Base-by-base conservation (phyloP, 2,329 filamentous ascomycete genomes). In the Paecilomyces formosus region DNA sequence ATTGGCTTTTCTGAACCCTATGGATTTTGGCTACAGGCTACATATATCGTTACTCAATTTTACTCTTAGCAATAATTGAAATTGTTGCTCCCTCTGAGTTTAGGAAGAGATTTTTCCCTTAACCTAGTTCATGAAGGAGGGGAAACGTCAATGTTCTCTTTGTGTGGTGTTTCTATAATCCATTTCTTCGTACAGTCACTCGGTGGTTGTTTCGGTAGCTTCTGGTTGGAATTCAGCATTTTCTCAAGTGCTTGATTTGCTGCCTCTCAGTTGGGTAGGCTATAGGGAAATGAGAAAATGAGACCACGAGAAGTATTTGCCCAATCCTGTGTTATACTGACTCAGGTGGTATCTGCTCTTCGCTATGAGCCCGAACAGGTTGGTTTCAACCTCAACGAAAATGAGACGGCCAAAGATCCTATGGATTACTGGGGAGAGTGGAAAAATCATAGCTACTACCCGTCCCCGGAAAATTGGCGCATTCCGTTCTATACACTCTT, bases 401-500 rank as follows among this genome's bases (percentile, higher is more conserved):
- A 85, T 67, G 62, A 77, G 63, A 72, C 74, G 55, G 82, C 83
- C 15, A 74, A 66, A n/a, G 66, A 76, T 57, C 81, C 82, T 7
- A 69, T 81, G 51, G 76, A 86, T 56, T 86, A 85, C 67, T 79
- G 70, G 67, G 79, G 82, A 58, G 69, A 77, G 70, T 78, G 81
- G 78, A 69, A 70, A 35, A 70, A 76, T 62, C 79, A 82, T 66
- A 71, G 66, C 3, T 85, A 80, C 63, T 62, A 70, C 8, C 67
- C 72, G 0, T 85, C 82, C 31, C 83, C 83, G 3, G 62, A 68
- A 0, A 85, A 83, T 62, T 86, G 84, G 84, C 76, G 84, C 31
- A 78, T 86, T 60, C 84, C 84, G 0, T 82, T 85, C 67, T 86
- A 86, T 68, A 84, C 81, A 26, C 70, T 86, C 54, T 85, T 85